Evolutionary conservation across 768 basidiomycete species (phyloP), one percentile per base, ranked within the genome.

Genomic region (Rhizopogon vinicolor): DNA sequence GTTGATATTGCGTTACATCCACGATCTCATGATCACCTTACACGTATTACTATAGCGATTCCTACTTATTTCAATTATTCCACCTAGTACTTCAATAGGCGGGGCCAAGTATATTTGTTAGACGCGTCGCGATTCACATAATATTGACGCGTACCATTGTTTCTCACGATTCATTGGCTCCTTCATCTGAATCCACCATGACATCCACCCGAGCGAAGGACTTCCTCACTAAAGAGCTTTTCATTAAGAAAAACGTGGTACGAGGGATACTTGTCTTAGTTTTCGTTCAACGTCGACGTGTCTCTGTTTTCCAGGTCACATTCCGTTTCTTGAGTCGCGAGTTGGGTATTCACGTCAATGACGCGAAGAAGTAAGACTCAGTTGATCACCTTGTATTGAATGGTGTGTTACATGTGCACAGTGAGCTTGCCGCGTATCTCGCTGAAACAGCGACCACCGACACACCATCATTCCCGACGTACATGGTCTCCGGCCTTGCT

Each of bases 301-400:
- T 35, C 8, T 13, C 2, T 28, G 45, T 40, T 39, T 49, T 31
- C 44, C 56, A 92, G 90, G 87, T 93, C 55, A 93, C 91, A 5
- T 93, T 82, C 68, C 80, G 90, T 39, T 84, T 82, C 5, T 75
- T 93, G 48, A 91, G 91, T 62, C 80, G 88, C 59, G 81, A 80
- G 41, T 76, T 89, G 43, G 75, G 76, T 0, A 76, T 92, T 52
- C 86, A 91, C 62, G 89, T 91, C 63, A 89, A 91, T 67, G 71
- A 72, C 39, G 90, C 91, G 18, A 93, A 91, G 66, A 87, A 84
- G 91, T 91, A 57, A 63, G 79, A 49, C 16, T 33, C 12, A 9
- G 7, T 10, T 14, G n/a, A 19, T 48, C 18, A 29, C 5, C 14
- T 31, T 43, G 14, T 45, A 37, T 37, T 50, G 54, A 41, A 51